Conservation (phyloP, 2,329 filamentous ascomycete species). For the Rhinocladiella mackenziei region DNA sequence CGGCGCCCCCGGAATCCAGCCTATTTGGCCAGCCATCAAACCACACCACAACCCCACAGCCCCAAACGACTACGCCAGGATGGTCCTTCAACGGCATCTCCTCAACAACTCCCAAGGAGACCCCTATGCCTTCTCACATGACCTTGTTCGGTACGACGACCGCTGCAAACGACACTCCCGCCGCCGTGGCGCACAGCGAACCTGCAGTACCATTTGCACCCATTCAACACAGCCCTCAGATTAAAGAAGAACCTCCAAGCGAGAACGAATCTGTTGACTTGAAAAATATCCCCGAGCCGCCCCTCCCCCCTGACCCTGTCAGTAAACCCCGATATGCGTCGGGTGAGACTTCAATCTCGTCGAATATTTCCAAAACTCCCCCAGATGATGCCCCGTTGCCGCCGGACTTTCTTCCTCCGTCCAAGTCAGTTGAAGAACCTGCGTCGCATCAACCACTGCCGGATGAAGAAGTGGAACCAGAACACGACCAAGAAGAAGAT, state of each 20-base stretch:
- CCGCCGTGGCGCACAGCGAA: slow-evolving; percentile 33
- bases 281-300: slow-evolving; percentile 35
- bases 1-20: slow-evolving; percentile 34
- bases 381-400: slow-evolving; percentile 32
- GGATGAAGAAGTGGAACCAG: neutral
- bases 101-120: slow-evolving; percentile 30
- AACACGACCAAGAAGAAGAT: slow-evolving; percentile 9
- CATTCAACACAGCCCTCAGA: slow-evolving; percentile 30
- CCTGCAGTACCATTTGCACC: slow-evolving; percentile 24
- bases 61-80: slow-evolving; percentile 33
- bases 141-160: slow-evolving; percentile 35
- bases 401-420: slow-evolving; percentile 31
- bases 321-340: slow-evolving; percentile 45
- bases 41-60: slow-evolving; percentile 25
- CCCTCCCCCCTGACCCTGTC: slow-evolving; percentile 47
- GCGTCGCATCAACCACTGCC: slow-evolving; percentile 4
- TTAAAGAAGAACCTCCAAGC: slow-evolving; percentile 37
- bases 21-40: slow-evolving; percentile 36
- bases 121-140: slow-evolving; percentile 31
- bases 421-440: slow-evolving; percentile 11
- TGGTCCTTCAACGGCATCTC: slow-evolving; percentile 24
- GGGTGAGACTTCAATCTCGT: slow-evolving; percentile 47
- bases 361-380: slow-evolving; percentile 14
- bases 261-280: slow-evolving; percentile 33
- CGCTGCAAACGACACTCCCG: slow-evolving; percentile 29